Percentiles rank a stretch among this genome's conserved stretches.
These are phyloP conservation scores for Lomentospora prolificans DNA, from an alignment of 2,329 filamentous ascomycete genomes.

Conservation along the genomic window DNA sequence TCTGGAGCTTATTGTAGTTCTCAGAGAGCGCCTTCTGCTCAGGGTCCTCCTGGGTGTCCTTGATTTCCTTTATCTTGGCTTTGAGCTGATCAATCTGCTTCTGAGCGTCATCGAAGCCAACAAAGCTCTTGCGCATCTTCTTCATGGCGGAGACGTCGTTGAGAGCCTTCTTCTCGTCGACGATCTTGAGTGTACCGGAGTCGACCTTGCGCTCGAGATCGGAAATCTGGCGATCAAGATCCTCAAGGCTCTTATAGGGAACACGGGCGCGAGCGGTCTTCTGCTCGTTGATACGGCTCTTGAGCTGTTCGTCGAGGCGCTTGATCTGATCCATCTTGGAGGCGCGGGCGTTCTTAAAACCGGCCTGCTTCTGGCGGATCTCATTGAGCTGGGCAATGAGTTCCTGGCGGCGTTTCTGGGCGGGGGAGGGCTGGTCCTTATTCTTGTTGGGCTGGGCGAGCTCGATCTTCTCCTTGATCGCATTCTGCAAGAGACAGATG, in stretches of 20 bases:
- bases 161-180: conserved; percentile 93
- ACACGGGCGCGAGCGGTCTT: conserved; percentile 76
- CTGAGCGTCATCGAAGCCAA: conserved; percentile 71
- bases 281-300: conserved; percentile 74
- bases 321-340: conserved; percentile 84
- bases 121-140: conserved; percentile 87
- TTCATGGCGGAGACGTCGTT: conserved; percentile 71
- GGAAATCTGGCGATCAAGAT: conserved; percentile 75
- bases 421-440: conserved; percentile 71
- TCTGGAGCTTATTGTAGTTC: conserved; percentile 73
- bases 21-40: conserved; percentile 83
- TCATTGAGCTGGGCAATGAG: conserved; percentile 71
- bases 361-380: conserved; percentile 80
- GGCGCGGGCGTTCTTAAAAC: conserved; percentile 72
- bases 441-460: conserved; percentile 62
- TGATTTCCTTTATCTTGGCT: conserved; percentile 78
- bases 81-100: conserved; percentile 84
- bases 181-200: conserved; percentile 82
- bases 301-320: conserved; percentile 80
- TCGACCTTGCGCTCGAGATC: conserved; percentile 78
- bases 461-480: conserved; percentile 81
- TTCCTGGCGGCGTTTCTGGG: conserved; percentile 75
- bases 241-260: conserved; percentile 77
- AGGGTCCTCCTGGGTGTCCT: conserved; percentile 82
- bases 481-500: conserved; percentile 49